Percentiles rank a stretch among this genome's conserved stretches.
Conservation (phyloP, 2,329 filamentous ascomycete species). For the Bipolaris bicolor region DNA sequence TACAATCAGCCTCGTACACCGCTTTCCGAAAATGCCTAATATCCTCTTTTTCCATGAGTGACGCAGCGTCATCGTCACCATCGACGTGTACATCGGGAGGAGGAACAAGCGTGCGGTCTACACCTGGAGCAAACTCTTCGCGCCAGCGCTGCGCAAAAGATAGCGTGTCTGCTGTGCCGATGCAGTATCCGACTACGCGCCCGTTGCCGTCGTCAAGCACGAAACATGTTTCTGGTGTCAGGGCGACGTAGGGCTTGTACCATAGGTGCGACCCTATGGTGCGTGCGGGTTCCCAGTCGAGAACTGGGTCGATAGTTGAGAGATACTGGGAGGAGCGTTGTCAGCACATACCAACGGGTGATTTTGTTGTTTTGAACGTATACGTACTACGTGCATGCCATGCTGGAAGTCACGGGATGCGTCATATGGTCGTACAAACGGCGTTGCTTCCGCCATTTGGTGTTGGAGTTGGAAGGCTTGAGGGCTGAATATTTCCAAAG, state of each 20-base stretch:
- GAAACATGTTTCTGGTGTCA: constrained; percentile 41
- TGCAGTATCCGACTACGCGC: constrained; percentile 47
- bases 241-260: constrained; percentile 42
- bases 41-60: constrained; percentile 28
- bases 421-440: constrained; percentile 29
- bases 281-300: constrained; percentile 36
- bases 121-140: constrained; percentile 31
- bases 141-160: constrained; percentile 37
- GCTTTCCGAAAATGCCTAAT: constrained; percentile 23
- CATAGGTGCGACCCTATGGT: constrained; percentile 42
- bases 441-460: constrained; percentile 12
- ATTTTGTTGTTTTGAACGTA: neutral
- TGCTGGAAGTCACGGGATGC: constrained; percentile 21
- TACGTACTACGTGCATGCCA: constrained; percentile 26
- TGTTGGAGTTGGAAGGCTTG: neutral
- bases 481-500: no score
- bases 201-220: constrained; percentile 45
- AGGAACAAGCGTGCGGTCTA: constrained; percentile 31
- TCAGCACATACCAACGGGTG: neutral
- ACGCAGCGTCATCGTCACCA: constrained; percentile 13
- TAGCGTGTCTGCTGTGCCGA: constrained; percentile 40
- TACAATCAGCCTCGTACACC: constrained; percentile 33
- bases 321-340: constrained; percentile 24
- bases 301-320: constrained; percentile 28
- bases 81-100: constrained; percentile 10